Conservation (phyloP, 2,329 filamentous ascomycete genomes). For the Tothia fuscella region DNA sequence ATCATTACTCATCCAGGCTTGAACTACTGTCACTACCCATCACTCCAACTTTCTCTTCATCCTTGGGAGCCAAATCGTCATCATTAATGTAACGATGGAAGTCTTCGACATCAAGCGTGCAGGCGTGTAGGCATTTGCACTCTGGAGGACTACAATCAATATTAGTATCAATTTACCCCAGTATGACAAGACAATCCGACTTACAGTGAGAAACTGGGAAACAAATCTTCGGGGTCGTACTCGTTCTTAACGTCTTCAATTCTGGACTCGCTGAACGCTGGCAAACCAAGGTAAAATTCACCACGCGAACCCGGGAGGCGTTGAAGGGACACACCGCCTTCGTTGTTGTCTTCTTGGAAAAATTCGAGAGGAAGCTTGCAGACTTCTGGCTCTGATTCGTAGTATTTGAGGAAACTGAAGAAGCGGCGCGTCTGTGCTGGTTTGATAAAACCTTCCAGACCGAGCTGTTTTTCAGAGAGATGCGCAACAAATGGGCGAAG, state of each 20-base stretch:
- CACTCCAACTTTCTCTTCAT: too few relatives aligned
- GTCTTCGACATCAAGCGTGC: background rate
- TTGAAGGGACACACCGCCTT: slow-evolving; percentile 3
- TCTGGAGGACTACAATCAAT: background rate
- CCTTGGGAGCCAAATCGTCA: too few relatives aligned
- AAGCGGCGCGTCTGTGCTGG: slow-evolving; percentile 1
- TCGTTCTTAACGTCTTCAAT: background rate
- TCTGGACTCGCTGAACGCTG: background rate
- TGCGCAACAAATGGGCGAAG: background rate
- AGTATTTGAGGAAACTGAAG: background rate
- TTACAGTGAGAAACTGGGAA: background rate
- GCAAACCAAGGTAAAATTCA: background rate
- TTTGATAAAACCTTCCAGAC: background rate
- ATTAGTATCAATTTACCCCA: background rate
- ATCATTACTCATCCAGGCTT: too few relatives aligned
- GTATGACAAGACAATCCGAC: background rate
- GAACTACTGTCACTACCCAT: too few relatives aligned
- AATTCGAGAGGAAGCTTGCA: background rate
- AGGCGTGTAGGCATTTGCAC: background rate
- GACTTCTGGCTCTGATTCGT: background rate
- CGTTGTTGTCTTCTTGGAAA: background rate
- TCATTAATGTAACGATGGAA: background rate
- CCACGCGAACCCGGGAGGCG: background rate
- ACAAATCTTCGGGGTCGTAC: slow-evolving; percentile 1
- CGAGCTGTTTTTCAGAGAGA: background rate